phyloP scores from a whole-genome alignment of 306 rosid species.

The Cicer bijugum region DNA sequence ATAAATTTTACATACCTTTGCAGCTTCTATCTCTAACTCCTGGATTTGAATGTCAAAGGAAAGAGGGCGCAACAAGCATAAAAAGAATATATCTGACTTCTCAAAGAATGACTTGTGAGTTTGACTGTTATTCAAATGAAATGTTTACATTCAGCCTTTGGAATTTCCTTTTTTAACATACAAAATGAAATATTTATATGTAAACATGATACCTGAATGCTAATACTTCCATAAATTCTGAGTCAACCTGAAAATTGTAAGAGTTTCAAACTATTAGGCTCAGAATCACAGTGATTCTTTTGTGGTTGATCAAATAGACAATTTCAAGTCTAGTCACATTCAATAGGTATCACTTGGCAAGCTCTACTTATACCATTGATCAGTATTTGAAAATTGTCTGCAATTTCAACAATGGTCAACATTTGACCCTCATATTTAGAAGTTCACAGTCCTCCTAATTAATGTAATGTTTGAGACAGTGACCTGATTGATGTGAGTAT shows the following conservation, averaged over 20 bases:
- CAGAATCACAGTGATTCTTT: neutral
- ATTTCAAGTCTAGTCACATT: conserved; percentile 26
- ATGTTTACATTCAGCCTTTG: no score
- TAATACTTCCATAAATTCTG: conserved; percentile 78
- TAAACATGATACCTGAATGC: conserved; percentile 69
- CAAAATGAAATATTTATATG: conserved; percentile 22
- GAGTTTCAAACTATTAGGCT: conserved; percentile 35
- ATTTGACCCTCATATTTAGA: no score
- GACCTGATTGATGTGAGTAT: no score
- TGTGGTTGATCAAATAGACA: neutral
- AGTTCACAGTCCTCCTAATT: neutral
- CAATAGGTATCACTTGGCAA: neutral
- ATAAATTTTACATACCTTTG: conserved; percentile 55
- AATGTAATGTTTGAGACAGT: no score
- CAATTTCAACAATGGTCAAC: no score
- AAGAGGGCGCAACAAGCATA: conserved; percentile 76
- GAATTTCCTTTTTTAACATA: neutral
- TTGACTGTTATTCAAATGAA: conserved; percentile 59
- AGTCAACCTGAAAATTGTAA: conserved; percentile 68
- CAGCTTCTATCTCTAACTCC: conserved; percentile 78
- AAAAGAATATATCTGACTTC: conserved; percentile 80
- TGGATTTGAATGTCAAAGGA: conserved; percentile 69
- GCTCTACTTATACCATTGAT: no score
- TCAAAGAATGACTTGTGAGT: conserved; percentile 72
- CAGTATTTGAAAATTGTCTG: no score